Evolutionary conservation across 495 filamentous ascomycete genomes (phyloP), one percentile per base, ranked within the genome.

Genomic region (Penicillium roqueforti): DNA sequence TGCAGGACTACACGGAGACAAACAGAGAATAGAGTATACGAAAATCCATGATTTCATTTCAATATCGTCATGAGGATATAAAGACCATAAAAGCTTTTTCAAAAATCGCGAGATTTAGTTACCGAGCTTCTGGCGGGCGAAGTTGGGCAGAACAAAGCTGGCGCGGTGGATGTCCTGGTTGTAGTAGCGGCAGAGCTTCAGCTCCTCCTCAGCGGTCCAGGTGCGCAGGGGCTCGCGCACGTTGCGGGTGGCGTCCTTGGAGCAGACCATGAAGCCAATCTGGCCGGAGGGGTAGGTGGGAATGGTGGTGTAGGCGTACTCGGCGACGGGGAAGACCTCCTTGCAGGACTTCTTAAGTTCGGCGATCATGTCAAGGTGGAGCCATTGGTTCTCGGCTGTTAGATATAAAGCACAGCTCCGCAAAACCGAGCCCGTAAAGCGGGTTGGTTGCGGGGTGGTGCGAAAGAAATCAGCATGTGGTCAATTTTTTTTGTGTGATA

Each of bases 201-300:
- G 84, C 82, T 99, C 95, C 74, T 97, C 91, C 74, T 97, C 91
- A 54, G 76, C 71, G 48, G 81, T 75, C 83, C 88, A 93, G 49
- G 71, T 73, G 63, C 95, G 86, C 26, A 96, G 58, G 34, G 95
- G 95, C 71, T 84, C 86, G 66, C 77, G 86, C 53, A 97, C 82
- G 75, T 99, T 83, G 67, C 86, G 83, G 59, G 68, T 81, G 60
- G 83, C 78, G 67, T 97, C 93, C 83, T 97, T 97, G 84, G 80
- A 88, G 85, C 93, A 97, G 59, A 99, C 89, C 91, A 97, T 96
- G 85, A 97, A 99, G 71, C 95, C 95, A 68, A 99, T 99, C 80
- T 97, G 92, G 71, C 95, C 95, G 53, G 89, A 93, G 53, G 95
- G 95, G 80, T 99, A 99, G 66, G 95, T 99, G 52, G 95, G 95